Base-by-base conservation (phyloP, 2,329 filamentous ascomycete genomes). In the Pyricularia sp. region DNA sequence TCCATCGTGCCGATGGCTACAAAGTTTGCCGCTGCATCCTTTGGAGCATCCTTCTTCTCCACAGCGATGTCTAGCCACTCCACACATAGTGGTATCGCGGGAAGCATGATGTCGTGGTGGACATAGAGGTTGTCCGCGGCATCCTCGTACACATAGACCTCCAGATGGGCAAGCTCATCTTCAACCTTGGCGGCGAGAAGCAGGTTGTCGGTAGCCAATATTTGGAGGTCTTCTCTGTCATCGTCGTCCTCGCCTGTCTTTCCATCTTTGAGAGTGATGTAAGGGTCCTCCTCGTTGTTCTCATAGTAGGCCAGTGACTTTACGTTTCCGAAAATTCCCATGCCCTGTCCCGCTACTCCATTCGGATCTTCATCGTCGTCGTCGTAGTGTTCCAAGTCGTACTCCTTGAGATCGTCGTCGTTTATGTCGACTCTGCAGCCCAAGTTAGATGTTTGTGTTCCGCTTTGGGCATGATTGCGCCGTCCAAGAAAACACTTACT, bases 61-160 rank as follows among this genome's bases (percentile, higher is more conserved):
- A 97, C 93, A n/a, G 93, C 90, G 69, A 97, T 85, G 77, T 97
- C 92, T 64, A 99, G 81, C 95, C 95, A 99, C 82, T 99, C 95
- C 59, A 98, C 86, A 76, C 93, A 95, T 7, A 99, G 88, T 12
- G 95, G 95, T 76, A 99, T 97, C 28, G 94, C 94, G 36, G 95
- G 95, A 69, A 99, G 86, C 94, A 99, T 98, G 75, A 99, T 97
- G 79, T 99, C 95, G 85, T 99, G 95, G 82, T 99, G 95, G 28
- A 99, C 94, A 79, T 99, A 99, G 71, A 99, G 89, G 78, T 99
- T 99, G 80, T 98, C 95, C 64, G 90, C 92, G 71, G 88, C 88
- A 74, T 98, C 95, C 79, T 99, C 95, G 80, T 98, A 99, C 31
- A 99, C 93, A 76, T 98, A 97, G 25, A 98, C 91, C 79, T 99